phyloP scores from a whole-genome alignment of 2,329 filamentous ascomycete species.

The Aspergillus aculeatinus region DNA sequence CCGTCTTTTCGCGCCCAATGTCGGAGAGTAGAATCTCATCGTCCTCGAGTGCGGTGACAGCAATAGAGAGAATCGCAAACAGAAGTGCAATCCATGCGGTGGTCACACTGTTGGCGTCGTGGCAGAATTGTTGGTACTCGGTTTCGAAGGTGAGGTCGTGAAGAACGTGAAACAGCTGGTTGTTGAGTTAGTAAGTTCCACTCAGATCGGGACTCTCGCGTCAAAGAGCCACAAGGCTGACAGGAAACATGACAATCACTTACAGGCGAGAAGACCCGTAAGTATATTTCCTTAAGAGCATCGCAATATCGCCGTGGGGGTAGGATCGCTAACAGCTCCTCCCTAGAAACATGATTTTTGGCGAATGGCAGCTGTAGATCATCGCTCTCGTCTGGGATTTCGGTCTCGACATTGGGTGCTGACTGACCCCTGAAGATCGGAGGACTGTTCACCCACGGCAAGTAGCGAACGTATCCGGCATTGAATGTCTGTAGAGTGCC shows the following conservation, averaged over 20 bases:
- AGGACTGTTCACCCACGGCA: conserved; percentile 32
- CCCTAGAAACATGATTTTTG: conserved; percentile 26
- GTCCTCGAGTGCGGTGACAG: conserved; percentile 39
- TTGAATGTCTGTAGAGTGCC: conserved; percentile 33
- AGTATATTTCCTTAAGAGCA: conserved; percentile 37
- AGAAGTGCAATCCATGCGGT: conserved; percentile 42
- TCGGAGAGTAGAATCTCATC: conserved; percentile 38
- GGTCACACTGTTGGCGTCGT: conserved; percentile 36
- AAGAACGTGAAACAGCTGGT: conserved; percentile 42
- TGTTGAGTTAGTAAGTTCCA: background rate
- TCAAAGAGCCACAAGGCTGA: too few relatives aligned
- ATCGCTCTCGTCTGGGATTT: conserved; percentile 32
- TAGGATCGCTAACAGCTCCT: conserved; percentile 33
- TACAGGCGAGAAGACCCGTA: conserved; percentile 42
- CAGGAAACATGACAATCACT: conserved; percentile 6
- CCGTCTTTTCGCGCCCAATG: conserved; percentile 36
- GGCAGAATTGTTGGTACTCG: conserved; percentile 40
- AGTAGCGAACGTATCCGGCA: conserved; percentile 39
- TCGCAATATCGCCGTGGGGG: conserved; percentile 40
- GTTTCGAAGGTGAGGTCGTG: conserved; percentile 43
- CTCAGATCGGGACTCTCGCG: background rate
- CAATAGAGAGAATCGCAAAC: conserved; percentile 40
- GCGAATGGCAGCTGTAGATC: conserved; percentile 36
- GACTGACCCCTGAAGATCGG: conserved; percentile 27
- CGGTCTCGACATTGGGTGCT: conserved; percentile 26